phyloP scores from a whole-genome alignment of 495 filamentous ascomycete genomes.

The Xylaria grammica region DNA sequence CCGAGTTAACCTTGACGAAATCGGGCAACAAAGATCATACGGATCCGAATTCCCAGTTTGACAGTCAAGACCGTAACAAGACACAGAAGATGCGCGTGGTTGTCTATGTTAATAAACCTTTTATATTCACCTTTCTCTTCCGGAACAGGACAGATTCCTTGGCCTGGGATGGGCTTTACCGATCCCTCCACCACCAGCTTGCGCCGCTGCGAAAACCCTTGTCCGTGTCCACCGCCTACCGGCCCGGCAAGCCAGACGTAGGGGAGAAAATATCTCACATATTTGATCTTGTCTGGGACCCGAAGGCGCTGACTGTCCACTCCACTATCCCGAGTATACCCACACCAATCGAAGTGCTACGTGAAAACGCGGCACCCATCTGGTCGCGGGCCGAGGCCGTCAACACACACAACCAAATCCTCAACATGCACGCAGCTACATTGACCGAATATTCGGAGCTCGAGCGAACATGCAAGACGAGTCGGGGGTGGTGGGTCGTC shows the following conservation, averaged over 20 bases:
- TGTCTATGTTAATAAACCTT: constrained; percentile 76
- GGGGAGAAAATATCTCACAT: constrained; percentile 57
- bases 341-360: constrained; percentile 48
- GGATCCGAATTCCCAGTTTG: constrained; percentile 36
- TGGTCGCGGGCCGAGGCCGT: constrained; percentile 91
- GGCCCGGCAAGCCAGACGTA: constrained; percentile 50
- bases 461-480: constrained; percentile 91
- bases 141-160: constrained; percentile 70
- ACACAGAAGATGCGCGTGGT: constrained; percentile 69
- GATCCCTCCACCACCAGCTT: constrained; percentile 81
- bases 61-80: constrained; percentile 57
- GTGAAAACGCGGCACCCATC: constrained; percentile 30
- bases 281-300: constrained; percentile 88
- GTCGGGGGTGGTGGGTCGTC: constrained; percentile 93
- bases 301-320: constrained; percentile 73
- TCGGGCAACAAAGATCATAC: constrained; percentile 25
- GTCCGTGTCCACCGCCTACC: constrained; percentile 64
- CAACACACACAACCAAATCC: constrained; percentile 83
- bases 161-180: constrained; percentile 72
- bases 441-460: constrained; percentile 62
- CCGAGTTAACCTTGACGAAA: constrained; percentile 30
- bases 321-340: constrained; percentile 93
- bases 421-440: constrained; percentile 74
- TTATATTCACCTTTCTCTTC: constrained; percentile 92
- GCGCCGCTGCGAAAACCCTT: constrained; percentile 76